Evolutionary conservation across 2,329 filamentous ascomycete genomes (phyloP).

Genomic region (Cladobotryum mycophilum): DNA sequence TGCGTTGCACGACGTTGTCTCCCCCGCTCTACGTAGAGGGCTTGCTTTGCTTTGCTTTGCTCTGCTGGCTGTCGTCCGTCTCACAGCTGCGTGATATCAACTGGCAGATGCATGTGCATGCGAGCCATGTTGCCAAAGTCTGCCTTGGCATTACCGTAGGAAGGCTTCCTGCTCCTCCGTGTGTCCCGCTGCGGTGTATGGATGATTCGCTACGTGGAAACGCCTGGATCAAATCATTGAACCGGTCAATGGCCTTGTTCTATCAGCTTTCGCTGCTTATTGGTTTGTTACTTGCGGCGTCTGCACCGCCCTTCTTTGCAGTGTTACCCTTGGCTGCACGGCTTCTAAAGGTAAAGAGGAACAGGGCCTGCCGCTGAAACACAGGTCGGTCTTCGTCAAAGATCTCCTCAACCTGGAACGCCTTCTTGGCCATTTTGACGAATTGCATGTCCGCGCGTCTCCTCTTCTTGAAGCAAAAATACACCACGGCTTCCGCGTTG

Average conservation of each 20-base stretch:
- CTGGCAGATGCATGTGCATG: not conserved
- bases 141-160: not conserved
- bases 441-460: slow-evolving; percentile 74
- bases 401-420: slow-evolving; percentile 57
- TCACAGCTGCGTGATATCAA: not conserved
- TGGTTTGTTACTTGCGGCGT: not conserved
- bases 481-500: slow-evolving; percentile 57
- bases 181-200: not conserved
- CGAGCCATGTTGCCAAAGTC: not conserved
- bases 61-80: not conserved
- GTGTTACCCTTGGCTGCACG: slow-evolving; percentile 21
- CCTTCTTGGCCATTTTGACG: slow-evolving; percentile 62
- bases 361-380: slow-evolving; percentile 53
- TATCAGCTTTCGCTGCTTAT: slow-evolving; percentile 6
- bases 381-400: slow-evolving; percentile 53
- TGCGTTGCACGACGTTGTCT: not conserved
- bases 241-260: not conserved
- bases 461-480: slow-evolving; percentile 94
- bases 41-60: not conserved
- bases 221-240: not conserved
- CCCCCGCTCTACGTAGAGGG: not conserved
- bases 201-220: too few species aligned
- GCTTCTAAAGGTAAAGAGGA: slow-evolving; percentile 52
- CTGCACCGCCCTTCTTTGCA: slow-evolving; percentile 6
- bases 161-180: not conserved